Evolutionary conservation across 345 rosid genomes (phyloP), one percentile per base, ranked within the genome.

Genomic region (Clarkia xantiana): DNA sequence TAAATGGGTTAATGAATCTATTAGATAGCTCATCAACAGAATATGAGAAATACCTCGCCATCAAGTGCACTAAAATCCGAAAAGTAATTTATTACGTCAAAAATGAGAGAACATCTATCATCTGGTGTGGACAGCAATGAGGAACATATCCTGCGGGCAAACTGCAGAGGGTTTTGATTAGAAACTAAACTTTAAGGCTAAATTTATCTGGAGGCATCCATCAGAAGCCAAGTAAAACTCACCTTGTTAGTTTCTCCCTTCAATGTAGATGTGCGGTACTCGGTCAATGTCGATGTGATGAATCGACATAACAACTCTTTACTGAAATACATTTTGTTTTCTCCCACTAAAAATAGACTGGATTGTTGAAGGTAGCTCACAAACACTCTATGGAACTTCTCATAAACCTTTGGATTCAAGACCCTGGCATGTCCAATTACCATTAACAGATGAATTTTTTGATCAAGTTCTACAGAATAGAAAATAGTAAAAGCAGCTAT

Each of bases 141-240:
- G 50, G 84, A 81, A 69, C 82, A 76, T 46, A 81, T 48, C 65
- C 71, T 68, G 46, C 74, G 74, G 55, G 78, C 73, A 74, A 86
- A 81, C 96, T 91, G 75, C 60, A 67, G 44, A 64, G 0, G 45
- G 13, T 44, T 49, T 42, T 18, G 1, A 42, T 72, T 45, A 69
- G 63, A 55, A 13, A 47, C 34, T 44, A 4, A 20, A 40, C n/a
- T n/a, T 1, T 61, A 38, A 39, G 15, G 23, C 14, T 11, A 9
- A n/a, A 34, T 2, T 14, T 18, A 16, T 17, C 40, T 52, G 12
- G 22, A 10, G 13, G 19, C 19, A 16, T 34, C 20, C 20, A 14
- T 52, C 40, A 48, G 40, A 63, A 47, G 19, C 34, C 13, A 38
- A 17, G 44, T 12, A 34, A 25, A 36, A n/a, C 6, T 59, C 51